Evolutionary conservation across 257 asterid genomes (phyloP), one percentile per base, ranked within the genome.

Genomic region (Solanum gracilifrons): DNA sequence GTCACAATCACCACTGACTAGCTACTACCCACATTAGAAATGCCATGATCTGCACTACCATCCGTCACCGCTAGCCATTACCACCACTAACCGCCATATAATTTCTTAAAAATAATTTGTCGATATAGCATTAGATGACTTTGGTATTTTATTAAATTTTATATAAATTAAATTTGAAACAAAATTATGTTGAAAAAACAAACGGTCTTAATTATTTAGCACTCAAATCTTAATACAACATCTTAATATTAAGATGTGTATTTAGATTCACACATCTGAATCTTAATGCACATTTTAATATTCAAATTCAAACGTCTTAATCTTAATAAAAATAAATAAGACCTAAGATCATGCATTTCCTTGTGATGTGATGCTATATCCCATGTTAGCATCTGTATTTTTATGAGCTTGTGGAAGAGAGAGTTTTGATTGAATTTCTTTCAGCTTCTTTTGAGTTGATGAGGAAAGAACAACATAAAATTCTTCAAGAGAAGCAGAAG

Each of bases 401-500:
- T 23, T 75, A 37, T 37, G 83, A 75, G 83, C 83, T 37, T 37
- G 33, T 75, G 58, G 55, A 23, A 27, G 83, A 75, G 37, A 23
- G 18, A 36, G 31, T 75, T 75, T 75, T 75, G 55, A 75, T 75
- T 75, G 83, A 75, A 37, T 75, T 75, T 37, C 58, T 75, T 75
- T 75, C 92, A 97, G 99, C 93, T 87, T 89, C 99, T 86, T 97
- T 97, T 92, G 99, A 96, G 93, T 91, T 90, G 89, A 93, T 95
- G 94, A 93, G 99, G 91, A 96, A 95, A 91, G 99, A 96, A 89
- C 99, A 97, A 71, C 98, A 93, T 0, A 96, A 92, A 91, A 92
- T 41, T 85, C 94, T 95, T 75, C 99, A 93, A 88, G 98, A 95
- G 94, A 95, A 95, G 93, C 98, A 95, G 90, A 92, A 88, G 83